Conservation (phyloP, 2,329 filamentous ascomycete species). For the Xylaria sp. region DNA sequence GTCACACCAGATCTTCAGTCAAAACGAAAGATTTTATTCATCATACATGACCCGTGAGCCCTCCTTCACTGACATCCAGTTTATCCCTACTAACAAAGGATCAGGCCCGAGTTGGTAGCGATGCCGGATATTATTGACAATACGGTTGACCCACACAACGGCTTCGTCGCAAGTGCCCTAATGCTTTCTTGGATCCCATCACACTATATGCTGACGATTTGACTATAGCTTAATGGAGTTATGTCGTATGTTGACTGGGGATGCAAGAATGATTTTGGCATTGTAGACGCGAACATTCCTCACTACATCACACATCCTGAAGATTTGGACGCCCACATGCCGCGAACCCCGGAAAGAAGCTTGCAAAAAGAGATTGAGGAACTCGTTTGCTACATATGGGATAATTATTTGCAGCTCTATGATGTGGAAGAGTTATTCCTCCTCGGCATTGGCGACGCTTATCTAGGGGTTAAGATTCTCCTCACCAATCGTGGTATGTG, state of each 20-base stretch:
- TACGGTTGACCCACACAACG: constrained; percentile 79
- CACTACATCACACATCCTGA: constrained; percentile 72
- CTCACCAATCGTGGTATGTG: constrained; percentile 73
- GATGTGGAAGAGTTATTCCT: constrained; percentile 79
- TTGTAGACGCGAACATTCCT: constrained; percentile 92
- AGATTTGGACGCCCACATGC: constrained; percentile 56
- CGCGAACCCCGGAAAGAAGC: constrained; percentile 51
- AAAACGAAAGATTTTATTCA: constrained; percentile 74
- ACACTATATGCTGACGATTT: constrained; percentile 27
- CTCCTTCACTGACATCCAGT: constrained; percentile 18
- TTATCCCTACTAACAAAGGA: constrained; percentile 1
- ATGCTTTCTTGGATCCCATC: neutral
- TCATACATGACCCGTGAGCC: constrained; percentile 88
- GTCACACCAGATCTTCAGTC: constrained; percentile 74
- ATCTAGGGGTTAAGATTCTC: constrained; percentile 80
- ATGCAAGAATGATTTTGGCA: constrained; percentile 73
- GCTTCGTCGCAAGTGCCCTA: constrained; percentile 74
- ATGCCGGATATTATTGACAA: constrained; percentile 73
- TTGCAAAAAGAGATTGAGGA: constrained; percentile 70
- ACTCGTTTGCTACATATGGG: constrained; percentile 88
- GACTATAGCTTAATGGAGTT: constrained; percentile 75
- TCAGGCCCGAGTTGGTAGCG: constrained; percentile 72
- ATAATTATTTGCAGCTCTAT: constrained; percentile 89
- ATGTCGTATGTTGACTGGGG: constrained; percentile 87
- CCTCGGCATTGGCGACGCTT: constrained; percentile 88